These are phyloP conservation scores for Urtica urens DNA, from an alignment of 306 rosid genomes.

Conservation along the genomic window DNA sequence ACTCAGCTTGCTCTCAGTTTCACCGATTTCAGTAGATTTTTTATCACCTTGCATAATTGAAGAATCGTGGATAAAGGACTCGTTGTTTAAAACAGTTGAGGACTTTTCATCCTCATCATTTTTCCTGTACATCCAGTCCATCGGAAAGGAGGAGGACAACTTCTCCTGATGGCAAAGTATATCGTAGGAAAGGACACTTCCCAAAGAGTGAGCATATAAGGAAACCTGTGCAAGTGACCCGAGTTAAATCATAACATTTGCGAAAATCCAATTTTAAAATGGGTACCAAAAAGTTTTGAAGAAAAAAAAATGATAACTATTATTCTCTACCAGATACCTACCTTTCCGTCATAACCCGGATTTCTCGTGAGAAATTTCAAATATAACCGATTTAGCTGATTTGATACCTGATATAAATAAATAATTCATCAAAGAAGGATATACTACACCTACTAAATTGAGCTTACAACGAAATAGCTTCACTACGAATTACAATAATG, in stretches of 20 bases:
- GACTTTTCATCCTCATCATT: conserved; percentile 28
- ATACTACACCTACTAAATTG: not conserved
- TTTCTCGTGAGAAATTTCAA: conserved; percentile 80
- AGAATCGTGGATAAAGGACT: conserved; percentile 20
- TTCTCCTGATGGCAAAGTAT: conserved; percentile 95
- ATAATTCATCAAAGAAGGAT: not conserved
- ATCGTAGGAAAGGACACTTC: conserved; percentile 97
- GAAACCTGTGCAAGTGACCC: conserved; percentile 48
- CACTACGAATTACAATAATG: not conserved
- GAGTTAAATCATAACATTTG: not conserved
- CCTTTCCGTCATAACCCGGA: conserved; percentile 94
- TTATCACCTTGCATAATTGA: conserved; percentile 28
- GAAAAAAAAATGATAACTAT: conserved; percentile 1
- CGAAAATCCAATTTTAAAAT: conserved; percentile 2
- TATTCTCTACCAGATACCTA: conserved; percentile 18
- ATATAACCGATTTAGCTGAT: conserved; percentile 74
- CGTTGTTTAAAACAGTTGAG: conserved; percentile 21
- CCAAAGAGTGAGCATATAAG: conserved; percentile 90
- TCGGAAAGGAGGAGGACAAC: conserved; percentile 65
- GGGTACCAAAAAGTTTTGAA: not conserved
- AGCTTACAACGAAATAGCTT: too few species aligned
- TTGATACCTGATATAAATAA: conserved; percentile 57
- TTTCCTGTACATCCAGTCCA: conserved; percentile 55
- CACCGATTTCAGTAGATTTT: conserved; percentile 6
- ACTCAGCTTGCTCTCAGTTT: conserved; percentile 20